Conservation (phyloP, 208 protist species). For the Leishmania aethiopica region DNA sequence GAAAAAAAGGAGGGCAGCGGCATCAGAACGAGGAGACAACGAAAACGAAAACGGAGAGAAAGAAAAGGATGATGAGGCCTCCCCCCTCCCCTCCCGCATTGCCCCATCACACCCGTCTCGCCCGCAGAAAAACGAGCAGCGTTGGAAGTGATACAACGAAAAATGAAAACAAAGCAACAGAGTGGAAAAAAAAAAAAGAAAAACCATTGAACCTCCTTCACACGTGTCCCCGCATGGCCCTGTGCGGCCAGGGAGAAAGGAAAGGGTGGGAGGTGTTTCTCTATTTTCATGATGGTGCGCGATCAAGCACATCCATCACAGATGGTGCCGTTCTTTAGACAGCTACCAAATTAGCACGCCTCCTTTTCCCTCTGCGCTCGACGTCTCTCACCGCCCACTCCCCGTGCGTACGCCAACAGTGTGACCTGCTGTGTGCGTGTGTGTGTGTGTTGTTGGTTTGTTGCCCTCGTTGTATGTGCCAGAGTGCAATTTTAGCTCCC, state of each 20-base stretch:
- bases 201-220: neutral
- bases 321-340: neutral
- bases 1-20: neutral
- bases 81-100: neutral
- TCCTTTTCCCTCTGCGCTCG: neutral
- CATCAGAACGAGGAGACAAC: neutral
- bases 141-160: neutral
- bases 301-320: neutral
- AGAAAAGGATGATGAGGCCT: neutral
- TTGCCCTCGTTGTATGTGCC: too few relatives aligned
- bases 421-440: neutral
- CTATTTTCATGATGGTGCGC: neutral
- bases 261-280: neutral
- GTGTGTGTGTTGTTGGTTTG: neutral
- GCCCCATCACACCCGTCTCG: neutral
- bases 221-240: neutral
- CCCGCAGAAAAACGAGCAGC: neutral
- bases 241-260: neutral
- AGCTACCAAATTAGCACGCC: neutral
- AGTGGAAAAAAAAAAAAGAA: neutral
- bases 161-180: neutral
- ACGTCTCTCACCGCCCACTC: neutral
- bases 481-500: too few relatives aligned
- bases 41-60: neutral
- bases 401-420: neutral